Conservation (phyloP, 805 yeast genomes). For the Candida dajiaensis region DNA sequence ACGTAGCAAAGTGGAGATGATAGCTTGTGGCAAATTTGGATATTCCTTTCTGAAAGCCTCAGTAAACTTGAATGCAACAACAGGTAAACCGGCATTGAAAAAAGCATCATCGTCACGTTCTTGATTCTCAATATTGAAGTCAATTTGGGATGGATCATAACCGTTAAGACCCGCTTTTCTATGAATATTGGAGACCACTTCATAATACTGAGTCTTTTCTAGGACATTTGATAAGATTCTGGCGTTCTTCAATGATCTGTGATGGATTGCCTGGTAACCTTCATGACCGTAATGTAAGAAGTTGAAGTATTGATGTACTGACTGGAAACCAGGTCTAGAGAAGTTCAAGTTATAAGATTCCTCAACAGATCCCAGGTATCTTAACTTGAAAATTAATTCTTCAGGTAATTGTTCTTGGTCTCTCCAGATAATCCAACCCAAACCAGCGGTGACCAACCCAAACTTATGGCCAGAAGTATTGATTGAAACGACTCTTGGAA, state of each 20-base stretch:
- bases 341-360: slow-evolving; percentile 83
- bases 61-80: slow-evolving; percentile 78
- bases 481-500: slow-evolving; percentile 74
- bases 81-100: slow-evolving; percentile 78
- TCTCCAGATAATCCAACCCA: slow-evolving; percentile 90
- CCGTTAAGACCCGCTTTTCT: slow-evolving; percentile 39
- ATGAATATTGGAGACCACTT: slow-evolving; percentile 74
- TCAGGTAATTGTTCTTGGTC: slow-evolving; percentile 58
- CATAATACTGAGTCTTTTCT: slow-evolving; percentile 61
- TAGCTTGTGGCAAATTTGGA: slow-evolving; percentile 79
- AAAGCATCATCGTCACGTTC: slow-evolving; percentile 32
- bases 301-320: slow-evolving; percentile 81
- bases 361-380: slow-evolving; percentile 84
- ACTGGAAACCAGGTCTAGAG: slow-evolving; percentile 90
- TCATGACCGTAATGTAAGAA: slow-evolving; percentile 62
- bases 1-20: slow-evolving; percentile 67
- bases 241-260: slow-evolving; percentile 63
- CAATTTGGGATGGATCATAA: slow-evolving; percentile 13
- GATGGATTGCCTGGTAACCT: slow-evolving; percentile 65
- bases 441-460: slow-evolving; percentile 85
- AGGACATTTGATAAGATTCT: slow-evolving; percentile 55
- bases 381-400: slow-evolving; percentile 67
- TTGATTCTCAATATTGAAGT: slow-evolving; percentile 24
- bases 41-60: slow-evolving; percentile 48
- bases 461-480: slow-evolving; percentile 92